Evolutionary conservation across 441 rosid genomes (phyloP), one percentile per base, ranked within the genome.

Genomic region (Populus tomentosa): DNA sequence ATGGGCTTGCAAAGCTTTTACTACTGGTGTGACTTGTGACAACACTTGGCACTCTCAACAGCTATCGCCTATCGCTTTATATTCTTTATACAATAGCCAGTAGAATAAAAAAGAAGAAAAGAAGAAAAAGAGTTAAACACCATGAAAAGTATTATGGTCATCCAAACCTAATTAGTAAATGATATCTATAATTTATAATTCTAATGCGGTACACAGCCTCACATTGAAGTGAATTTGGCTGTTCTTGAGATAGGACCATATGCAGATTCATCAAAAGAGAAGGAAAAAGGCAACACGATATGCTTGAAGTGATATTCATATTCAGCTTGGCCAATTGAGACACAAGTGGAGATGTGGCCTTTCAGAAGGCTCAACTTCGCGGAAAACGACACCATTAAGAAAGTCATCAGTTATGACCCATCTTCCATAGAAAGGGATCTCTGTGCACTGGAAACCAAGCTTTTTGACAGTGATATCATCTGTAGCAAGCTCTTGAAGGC

Each of bases 11-110:
- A 59, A 72, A 72, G 68, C 70, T 71, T 33, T 30, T 14, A 33
- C 26, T 46, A n/a, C 67, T 53, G 56, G 30, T 65, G 77, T 75
- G 74, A 38, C 69, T 23, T 10, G 63, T 86, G 87, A 83, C 84
- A 63, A 70, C 79, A 78, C 78, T 72, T 67, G 80, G 59, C 83
- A 85, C 84, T 77, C 69, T 56, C 66, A 80, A 69, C 70, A 62
- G 53, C 33, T 56, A 26, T 75, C 77, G 79, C 79, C 33, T 42
- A 21, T 75, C 77, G 79, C 79, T 72, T 76, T 81, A 16, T 56
- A 33, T 46, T 13, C 59, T 72, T 73, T 77, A 18, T 23, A 65
- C 40, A 32, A 8, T 10, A 42, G 36, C 72, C 46, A 56, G 38
- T 73, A 14, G 40, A 13, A 73, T 40, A 40, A 40, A 40, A 40